These are phyloP conservation scores for Metschnikowia reukaufii DNA, from an alignment of 805 yeast genomes.

Conservation along the genomic window DNA sequence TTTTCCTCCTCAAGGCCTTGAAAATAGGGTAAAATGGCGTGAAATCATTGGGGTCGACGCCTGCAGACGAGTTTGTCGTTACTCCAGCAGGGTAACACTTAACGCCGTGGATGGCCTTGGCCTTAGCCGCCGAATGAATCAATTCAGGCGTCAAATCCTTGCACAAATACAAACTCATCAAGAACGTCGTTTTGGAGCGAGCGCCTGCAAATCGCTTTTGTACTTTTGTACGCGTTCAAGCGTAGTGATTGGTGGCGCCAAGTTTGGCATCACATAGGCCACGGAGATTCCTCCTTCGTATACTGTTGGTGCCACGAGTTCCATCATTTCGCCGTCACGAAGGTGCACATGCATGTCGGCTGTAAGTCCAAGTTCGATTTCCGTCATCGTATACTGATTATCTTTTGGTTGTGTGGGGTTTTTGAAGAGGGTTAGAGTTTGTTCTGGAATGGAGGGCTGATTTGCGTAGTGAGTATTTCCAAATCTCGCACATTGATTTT, in stretches of 20 bases:
- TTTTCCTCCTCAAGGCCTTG: conserved; percentile 80
- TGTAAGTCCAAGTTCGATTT: conserved; percentile 62
- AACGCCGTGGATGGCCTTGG: conserved; percentile 76
- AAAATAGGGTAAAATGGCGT: conserved; percentile 85
- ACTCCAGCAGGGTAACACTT: conserved; percentile 99
- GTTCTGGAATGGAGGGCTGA: no score
- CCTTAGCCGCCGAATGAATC: conserved; percentile 71
- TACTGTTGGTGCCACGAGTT: conserved; percentile 85
- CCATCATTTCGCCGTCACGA: conserved; percentile 93
- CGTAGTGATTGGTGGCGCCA: conserved; percentile 88
- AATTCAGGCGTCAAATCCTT: conserved; percentile 82
- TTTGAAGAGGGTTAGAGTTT: neutral
- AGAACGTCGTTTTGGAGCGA: conserved; percentile 79
- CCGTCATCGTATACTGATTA: conserved; percentile 17
- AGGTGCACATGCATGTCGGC: conserved; percentile 97
- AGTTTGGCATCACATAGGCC: conserved; percentile 94
- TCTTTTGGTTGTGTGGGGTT: neutral
- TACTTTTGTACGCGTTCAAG: conserved; percentile 70
- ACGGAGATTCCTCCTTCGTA: conserved; percentile 87
- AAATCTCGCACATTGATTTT: no score
- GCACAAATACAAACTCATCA: conserved; percentile 87
- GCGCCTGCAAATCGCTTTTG: conserved; percentile 56
- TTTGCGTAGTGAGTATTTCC: no score
- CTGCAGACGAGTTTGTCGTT: conserved; percentile 91
- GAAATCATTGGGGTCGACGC: conserved; percentile 93